A percentile compares a stretch with the other conserved stretches of the same genome.
phyloP scores from a whole-genome alignment of 257 asterid species.

The Solanum infundibuliforme region DNA sequence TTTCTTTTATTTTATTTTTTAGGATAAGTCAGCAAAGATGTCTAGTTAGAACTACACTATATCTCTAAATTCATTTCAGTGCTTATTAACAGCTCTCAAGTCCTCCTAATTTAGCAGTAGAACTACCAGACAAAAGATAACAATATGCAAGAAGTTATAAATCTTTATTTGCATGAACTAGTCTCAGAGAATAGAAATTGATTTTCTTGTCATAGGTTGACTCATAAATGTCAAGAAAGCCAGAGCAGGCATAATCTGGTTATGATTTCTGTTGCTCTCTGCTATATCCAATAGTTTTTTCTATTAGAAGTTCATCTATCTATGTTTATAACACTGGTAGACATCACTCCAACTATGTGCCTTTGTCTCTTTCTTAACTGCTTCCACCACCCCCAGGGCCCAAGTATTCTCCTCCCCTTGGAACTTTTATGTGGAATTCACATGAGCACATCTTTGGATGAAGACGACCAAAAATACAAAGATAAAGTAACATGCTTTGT shows the following conservation, averaged over 20 bases:
- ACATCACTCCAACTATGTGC: neutral
- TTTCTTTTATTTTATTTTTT: neutral
- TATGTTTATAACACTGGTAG: neutral
- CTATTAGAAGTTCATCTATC: neutral
- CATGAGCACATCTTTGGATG: neutral
- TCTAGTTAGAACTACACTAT: neutral
- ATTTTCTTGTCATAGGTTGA: neutral
- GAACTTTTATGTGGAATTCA: neutral
- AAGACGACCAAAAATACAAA: neutral
- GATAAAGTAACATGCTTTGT: neutral
- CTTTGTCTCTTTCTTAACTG: neutral
- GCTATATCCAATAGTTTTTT: neutral
- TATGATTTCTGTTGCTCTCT: neutral
- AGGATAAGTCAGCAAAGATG: neutral
- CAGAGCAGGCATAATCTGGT: neutral
- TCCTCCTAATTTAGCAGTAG: neutral
- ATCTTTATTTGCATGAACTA: neutral
- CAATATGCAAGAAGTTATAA: neutral
- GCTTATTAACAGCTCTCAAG: neutral
- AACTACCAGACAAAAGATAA: neutral
- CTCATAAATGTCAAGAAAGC: neutral
- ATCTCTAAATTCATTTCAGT: neutral
- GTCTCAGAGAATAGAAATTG: neutral
- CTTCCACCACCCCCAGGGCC: neutral
- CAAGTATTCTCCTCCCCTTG: neutral